Evolutionary conservation across 140 eudicot species (phyloP), one percentile per base, ranked within the genome.

Genomic region (Flaveria floridana): DNA sequence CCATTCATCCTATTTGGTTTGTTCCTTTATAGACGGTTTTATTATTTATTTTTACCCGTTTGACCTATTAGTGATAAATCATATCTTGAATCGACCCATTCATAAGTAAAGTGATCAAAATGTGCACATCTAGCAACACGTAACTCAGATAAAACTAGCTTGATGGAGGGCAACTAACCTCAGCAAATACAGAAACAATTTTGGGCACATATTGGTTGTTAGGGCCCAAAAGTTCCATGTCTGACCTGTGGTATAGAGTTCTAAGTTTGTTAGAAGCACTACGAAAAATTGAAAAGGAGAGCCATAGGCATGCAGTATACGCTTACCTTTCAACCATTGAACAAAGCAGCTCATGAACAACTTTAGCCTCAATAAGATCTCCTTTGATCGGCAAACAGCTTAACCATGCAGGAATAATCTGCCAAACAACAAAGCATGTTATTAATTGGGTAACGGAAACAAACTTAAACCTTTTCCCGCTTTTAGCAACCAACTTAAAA

Each of bases 401-500:
- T 78, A 94, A 73, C 99, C 97, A 94, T 65, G 95, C 96, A 77
- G 99, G 99, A 70, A 94, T 70, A 66, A 94, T 87, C 99, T 94
- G 83, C 21, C 68, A 74, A 79, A 69, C 73, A 75, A 52, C 73
- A 75, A 52, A 46, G 4, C 59, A 42, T 78, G 63, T 65, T 19
- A 85, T 11, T n/a, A 25, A 42, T 41, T 0, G 18, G 41, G 41
- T 34, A 34, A 5, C 8, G 1, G 8, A 34, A 34, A 6, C 41
- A 34, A 34, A 34, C 41, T 5, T 34, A 34, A 5, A 34, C 41
- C 41, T 34, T 34, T 34, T 5, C 41, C 41, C 1, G 41, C 41
- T 34, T 34, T 34, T 34, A 34, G 41, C 8, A 34, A 34, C 7
- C 41, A 34, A 6, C 41, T 34, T 34, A 34, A 34, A 34, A 34